Conservation (phyloP, 1,284 basidiomycete species). For the Apiotrichum gamsii region DNA sequence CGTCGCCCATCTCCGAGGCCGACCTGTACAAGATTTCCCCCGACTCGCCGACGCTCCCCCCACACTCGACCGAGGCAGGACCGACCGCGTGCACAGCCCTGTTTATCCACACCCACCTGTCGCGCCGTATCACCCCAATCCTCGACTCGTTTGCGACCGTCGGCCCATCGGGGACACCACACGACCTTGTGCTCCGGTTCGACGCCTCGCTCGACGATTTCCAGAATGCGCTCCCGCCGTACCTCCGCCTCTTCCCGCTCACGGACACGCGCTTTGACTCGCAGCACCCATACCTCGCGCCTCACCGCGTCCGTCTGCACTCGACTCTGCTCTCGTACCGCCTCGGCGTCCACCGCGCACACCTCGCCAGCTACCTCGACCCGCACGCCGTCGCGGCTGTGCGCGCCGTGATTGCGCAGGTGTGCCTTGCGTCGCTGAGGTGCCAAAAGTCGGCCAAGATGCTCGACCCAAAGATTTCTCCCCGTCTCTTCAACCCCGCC, state of each 20-base stretch:
- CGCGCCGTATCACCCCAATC: conserved; percentile 34
- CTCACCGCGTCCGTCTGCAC: conserved; percentile 38
- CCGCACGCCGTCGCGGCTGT: conserved; percentile 24
- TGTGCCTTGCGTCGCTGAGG: conserved; percentile 32
- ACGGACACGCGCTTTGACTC: conserved; percentile 38
- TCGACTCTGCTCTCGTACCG: conserved; percentile 34
- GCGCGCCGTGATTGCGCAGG: conserved; percentile 29
- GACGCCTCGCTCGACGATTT: conserved; percentile 36
- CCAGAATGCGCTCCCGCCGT: conserved; percentile 40
- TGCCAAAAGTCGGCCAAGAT: conserved; percentile 38
- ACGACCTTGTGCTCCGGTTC: conserved; percentile 34
- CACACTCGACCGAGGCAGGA: conserved; percentile 28
- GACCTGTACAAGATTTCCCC: conserved; percentile 35
- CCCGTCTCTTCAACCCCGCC: conserved; percentile 33
- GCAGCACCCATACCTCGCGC: conserved; percentile 30
- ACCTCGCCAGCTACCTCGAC: conserved; percentile 31
- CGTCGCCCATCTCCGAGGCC: conserved; percentile 37
- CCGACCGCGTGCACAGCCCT: conserved; percentile 37
- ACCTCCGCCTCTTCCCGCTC: conserved; percentile 36
- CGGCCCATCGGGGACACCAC: conserved; percentile 28
- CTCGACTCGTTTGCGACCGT: conserved; percentile 39
- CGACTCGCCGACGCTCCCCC: conserved; percentile 26
- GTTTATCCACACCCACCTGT: conserved; percentile 39
- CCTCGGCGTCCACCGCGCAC: conserved; percentile 34
- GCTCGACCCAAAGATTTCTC: conserved; percentile 36